These are phyloP conservation scores for Plasmodium knowlesi DNA, from an alignment of 169 alveolate species.

Conservation along the genomic window DNA sequence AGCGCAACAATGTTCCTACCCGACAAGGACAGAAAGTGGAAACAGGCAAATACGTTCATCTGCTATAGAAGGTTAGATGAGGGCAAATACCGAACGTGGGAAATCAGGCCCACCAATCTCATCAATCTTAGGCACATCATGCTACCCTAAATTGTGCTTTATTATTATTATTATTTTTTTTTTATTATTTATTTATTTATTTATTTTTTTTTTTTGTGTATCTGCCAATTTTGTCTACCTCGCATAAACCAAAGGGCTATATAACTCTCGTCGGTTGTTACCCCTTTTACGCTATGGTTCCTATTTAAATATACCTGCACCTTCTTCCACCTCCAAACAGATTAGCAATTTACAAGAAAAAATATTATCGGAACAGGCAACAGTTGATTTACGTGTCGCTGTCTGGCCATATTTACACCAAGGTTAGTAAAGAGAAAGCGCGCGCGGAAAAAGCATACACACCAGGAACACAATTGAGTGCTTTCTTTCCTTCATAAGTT, in stretches of 20 bases:
- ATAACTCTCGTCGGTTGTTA: background rate
- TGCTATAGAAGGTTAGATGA: slow-evolving; percentile 45
- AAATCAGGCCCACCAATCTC: background rate
- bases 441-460: too few species aligned
- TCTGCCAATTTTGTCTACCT: background rate
- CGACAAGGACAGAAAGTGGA: background rate
- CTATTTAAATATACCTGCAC: background rate
- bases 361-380: background rate
- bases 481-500: background rate
- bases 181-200: too few species aligned
- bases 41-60: background rate
- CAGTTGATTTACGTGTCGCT: slow-evolving; percentile 61
- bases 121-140: background rate
- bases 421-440: slow-evolving; percentile 17
- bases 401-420: slow-evolving; percentile 43
- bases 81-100: background rate
- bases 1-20: background rate
- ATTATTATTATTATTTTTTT: too few species aligned
- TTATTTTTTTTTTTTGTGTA: background rate
- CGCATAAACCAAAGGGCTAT: background rate
- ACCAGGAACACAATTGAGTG: background rate
- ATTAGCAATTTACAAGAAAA: slow-evolving; percentile 49
- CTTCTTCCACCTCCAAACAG: background rate
- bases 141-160: background rate
- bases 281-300: background rate